Evolutionary conservation across 1,284 basidiomycete species (phyloP).

Genomic region (Abortiporus biennis): DNA sequence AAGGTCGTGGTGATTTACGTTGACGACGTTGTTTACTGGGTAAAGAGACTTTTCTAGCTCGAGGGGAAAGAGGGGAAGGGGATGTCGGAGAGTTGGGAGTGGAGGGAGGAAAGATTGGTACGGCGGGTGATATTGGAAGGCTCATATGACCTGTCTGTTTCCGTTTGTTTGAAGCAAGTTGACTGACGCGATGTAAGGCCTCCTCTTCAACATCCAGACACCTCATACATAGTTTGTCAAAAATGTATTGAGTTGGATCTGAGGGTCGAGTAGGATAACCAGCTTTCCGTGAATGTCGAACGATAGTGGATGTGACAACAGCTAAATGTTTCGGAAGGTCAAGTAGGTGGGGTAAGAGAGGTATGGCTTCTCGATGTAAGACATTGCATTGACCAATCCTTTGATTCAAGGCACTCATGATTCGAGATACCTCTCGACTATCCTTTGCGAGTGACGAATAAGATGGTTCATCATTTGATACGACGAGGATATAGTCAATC

Average conservation of each 20-base stretch:
- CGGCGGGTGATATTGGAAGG: background rate
- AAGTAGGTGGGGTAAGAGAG: constrained; percentile 59
- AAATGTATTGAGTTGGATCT: constrained; percentile 15
- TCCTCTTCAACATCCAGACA: constrained; percentile 74
- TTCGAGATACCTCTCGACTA: constrained; percentile 45
- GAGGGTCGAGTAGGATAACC: constrained; percentile 17
- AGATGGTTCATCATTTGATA: constrained; percentile 42
- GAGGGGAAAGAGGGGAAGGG: background rate
- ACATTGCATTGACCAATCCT: constrained; percentile 45
- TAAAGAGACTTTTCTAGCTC: constrained; percentile 7
- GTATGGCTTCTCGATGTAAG: constrained; percentile 63
- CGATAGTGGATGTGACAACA: constrained; percentile 64
- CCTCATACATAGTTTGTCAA: constrained; percentile 28
- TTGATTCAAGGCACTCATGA: constrained; percentile 49
- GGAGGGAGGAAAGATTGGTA: background rate
- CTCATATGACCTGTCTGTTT: constrained; percentile 9
- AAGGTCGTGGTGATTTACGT: constrained; percentile 7
- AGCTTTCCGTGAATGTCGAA: constrained; percentile 38
- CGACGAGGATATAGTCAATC: constrained; percentile 66
- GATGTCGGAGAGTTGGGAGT: constrained; percentile 2
- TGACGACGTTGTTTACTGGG: constrained; percentile 5
- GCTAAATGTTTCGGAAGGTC: constrained; percentile 72
- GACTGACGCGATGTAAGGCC: constrained; percentile 53
- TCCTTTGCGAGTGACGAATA: no score
- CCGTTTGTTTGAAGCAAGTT: constrained; percentile 33